phyloP scores from a whole-genome alignment of 257 asterid species.

The Schizonepeta tenuifolia region DNA sequence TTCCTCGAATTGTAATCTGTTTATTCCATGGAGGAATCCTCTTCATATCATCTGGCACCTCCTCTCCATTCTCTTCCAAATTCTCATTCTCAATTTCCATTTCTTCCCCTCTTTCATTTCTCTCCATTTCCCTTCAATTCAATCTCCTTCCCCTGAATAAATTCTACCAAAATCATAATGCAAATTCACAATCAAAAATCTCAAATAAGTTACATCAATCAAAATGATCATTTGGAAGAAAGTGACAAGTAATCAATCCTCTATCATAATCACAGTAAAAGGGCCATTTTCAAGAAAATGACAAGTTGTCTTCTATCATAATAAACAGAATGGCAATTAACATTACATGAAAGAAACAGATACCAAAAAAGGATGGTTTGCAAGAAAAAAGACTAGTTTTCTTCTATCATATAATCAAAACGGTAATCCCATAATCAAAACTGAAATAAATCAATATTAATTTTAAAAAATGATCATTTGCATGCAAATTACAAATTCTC shows the following conservation, averaged over 20 bases:
- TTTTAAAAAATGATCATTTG: neutral
- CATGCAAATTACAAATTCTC: neutral
- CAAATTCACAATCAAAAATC: conserved; percentile 14
- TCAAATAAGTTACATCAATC: neutral
- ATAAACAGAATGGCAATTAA: neutral
- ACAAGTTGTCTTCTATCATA: neutral
- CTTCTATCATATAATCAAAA: neutral
- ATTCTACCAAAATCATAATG: neutral
- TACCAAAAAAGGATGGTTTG: neutral
- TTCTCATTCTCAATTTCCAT: conserved; percentile 38
- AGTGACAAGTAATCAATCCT: neutral
- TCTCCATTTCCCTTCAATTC: conserved; percentile 35
- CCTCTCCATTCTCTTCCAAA: conserved; percentile 33
- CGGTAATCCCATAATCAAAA: neutral
- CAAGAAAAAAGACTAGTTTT: neutral
- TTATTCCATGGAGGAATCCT: conserved; percentile 76
- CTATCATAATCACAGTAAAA: neutral
- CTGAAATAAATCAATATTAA: neutral
- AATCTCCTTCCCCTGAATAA: conserved; percentile 18
- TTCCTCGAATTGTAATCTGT: conserved; percentile 75
- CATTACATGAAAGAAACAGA: neutral
- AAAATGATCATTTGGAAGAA: neutral
- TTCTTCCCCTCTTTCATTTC: conserved; percentile 33
- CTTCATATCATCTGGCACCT: conserved; percentile 41
- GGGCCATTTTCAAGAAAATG: neutral